Evolutionary conservation across 1,284 basidiomycete species (phyloP), one percentile per base, ranked within the genome.

Genomic region (Ceratobasidium sp.): DNA sequence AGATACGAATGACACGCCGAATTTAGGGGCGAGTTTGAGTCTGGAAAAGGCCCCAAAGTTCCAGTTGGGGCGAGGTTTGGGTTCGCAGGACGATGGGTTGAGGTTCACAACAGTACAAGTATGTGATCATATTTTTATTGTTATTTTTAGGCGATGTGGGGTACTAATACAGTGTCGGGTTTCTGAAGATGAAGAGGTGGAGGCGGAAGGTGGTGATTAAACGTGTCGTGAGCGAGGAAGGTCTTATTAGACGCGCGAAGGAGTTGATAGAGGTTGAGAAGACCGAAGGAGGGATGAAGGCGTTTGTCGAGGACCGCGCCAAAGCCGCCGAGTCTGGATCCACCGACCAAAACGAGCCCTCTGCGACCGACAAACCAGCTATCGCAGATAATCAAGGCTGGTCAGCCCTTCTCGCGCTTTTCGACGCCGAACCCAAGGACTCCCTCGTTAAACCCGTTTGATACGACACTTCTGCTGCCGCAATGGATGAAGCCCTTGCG

Each of bases 361-460:
- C 84, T n/a, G 88, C 29, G 31, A 64, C 43, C n/a, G 63, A 65
- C 34, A 65, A 41, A 27, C 31, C 43, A 16, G 22, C 65, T 7
- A 68, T 16, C 31, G 6, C 53, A 11, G 53, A 56, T 6, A 27
- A 56, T 13, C 53, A 88, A 37, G 89, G 87, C 24, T 99, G 97
- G 97, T 96, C 93, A 81, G 92, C 95, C 2, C 84, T 98, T 24
- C 84, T 92, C 75, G 95, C 94, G 75, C 84, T 99, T 39, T 98
- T 98, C 88, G 89, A 90, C 77, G 90, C 95, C 0, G 89, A 96
- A 81, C 95, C 93, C 16, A 86, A 93, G 75, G 94, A 97, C 46
- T 96, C 98, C 82, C 87, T 99, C 13, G 91, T 99, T 59, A 91
- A 91, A 0, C 84, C 98, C 0, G 88, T 99, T 27, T 97, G 97